Percentiles rank a stretch among this genome's conserved stretches.
These are phyloP conservation scores for Apophysomyces sp. DNA, from an alignment of 371 early-diverging fungal genomes.

Conservation along the genomic window DNA sequence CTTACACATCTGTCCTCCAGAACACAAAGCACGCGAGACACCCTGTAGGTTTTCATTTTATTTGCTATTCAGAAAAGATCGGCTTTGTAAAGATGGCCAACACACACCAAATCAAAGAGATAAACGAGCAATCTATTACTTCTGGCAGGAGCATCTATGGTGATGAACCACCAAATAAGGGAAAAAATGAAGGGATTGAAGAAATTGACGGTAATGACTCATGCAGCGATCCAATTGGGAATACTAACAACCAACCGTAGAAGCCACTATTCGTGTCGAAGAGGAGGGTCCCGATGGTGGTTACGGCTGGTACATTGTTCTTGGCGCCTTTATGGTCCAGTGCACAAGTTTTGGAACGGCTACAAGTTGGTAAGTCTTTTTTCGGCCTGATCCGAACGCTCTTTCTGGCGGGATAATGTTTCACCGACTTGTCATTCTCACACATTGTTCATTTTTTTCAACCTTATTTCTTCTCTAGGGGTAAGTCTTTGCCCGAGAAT, in stretches of 20 bases:
- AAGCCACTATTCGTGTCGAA: neutral
- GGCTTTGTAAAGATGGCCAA: neutral
- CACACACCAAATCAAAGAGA: neutral
- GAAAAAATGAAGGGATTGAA: too few relatives aligned
- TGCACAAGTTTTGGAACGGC: slow-evolving; percentile 55
- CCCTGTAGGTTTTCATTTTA: neutral
- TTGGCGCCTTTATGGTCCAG: slow-evolving; percentile 55
- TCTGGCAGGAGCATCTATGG: neutral
- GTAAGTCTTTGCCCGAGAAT: slow-evolving; percentile 13
- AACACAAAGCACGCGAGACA: neutral
- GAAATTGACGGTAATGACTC: neutral
- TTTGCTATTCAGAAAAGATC: too few relatives aligned
- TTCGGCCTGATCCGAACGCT: neutral
- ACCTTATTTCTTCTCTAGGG: slow-evolving; percentile 7
- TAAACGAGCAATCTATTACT: slow-evolving; percentile 2
- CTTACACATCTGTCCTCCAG: too few relatives aligned
- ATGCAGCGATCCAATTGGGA: too few relatives aligned
- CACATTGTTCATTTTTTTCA: neutral
- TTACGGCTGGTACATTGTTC: slow-evolving; percentile 62
- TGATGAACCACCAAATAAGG: neutral
- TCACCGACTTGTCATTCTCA: neutral
- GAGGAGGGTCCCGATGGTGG: slow-evolving; percentile 40
- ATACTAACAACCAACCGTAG: neutral
- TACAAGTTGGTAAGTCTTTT: slow-evolving; percentile 27
- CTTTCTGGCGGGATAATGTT: neutral